Conservation (phyloP, 495 filamentous ascomycete species). For the Aspergillus olivimuriae region DNA sequence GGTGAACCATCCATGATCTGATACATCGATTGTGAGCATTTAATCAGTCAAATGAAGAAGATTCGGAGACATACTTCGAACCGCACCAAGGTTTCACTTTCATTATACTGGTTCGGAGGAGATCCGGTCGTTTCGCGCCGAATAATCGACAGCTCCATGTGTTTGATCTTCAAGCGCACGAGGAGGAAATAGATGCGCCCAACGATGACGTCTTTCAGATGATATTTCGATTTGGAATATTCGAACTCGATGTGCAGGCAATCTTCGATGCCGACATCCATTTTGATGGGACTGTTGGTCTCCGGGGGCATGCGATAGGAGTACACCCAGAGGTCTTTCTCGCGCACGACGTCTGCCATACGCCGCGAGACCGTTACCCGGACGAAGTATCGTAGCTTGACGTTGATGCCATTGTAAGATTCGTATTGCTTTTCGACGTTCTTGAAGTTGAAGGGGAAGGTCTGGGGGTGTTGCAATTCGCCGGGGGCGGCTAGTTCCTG, state of each 20-base stretch:
- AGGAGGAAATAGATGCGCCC: constrained; percentile 98
- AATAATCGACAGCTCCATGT: constrained; percentile 99
- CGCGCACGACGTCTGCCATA: constrained; percentile 95
- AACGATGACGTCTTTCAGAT: constrained; percentile 98
- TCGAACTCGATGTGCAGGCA: constrained; percentile 99
- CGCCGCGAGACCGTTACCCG: constrained; percentile 92
- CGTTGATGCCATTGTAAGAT: constrained; percentile 99
- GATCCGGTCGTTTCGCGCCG: constrained; percentile 92
- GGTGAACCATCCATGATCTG: constrained; percentile 99
- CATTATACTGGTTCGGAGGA: constrained; percentile 99
- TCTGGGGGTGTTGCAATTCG: constrained; percentile 96
- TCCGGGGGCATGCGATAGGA: constrained; percentile 97
- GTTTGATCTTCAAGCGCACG: constrained; percentile 98
- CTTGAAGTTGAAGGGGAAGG: constrained; percentile 99
- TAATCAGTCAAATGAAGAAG: neutral
- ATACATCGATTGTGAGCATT: neutral
- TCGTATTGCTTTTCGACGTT: constrained; percentile 99
- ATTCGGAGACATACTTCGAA: constrained; percentile 68
- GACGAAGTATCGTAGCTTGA: constrained; percentile 96
- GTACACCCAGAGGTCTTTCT: constrained; percentile 99
- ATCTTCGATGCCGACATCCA: constrained; percentile 99
- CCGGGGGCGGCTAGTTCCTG: constrained; percentile 95
- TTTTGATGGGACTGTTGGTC: constrained; percentile 98
- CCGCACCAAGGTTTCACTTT: constrained; percentile 95
- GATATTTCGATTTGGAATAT: constrained; percentile 98